Evolutionary conservation across 2,329 filamentous ascomycete genomes (phyloP), one percentile per base, ranked within the genome.

Genomic region (Beauveria bassiana): DNA sequence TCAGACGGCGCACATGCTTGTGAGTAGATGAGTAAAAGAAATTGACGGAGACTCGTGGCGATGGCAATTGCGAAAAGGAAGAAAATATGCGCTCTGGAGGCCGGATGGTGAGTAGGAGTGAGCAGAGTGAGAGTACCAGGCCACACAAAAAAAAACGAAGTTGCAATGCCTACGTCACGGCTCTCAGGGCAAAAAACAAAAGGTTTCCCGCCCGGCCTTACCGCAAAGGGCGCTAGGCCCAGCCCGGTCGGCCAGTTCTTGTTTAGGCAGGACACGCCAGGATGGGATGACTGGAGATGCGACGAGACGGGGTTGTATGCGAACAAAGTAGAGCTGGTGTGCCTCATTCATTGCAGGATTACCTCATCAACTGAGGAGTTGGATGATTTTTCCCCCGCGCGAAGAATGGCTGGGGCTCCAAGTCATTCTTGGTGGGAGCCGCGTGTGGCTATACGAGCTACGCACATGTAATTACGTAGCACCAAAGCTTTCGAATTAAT

Each of bases 151-250:
- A 38, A 38, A 38, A 38, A 34, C 28, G 8, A 14, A 31, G n/a
- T 28, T 59, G 43, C 56, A 59, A 59, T 46, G 34, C 34, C 34
- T 38, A 59, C 56, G 56, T 59, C 56, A 59, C 46, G 34, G 20
- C 34, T 7, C 34, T 7, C 20, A 24, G 16, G 40, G 42, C 52
- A 22, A 38, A 38, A 34, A 34, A 24, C 54, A 46, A 18, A 46
- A 46, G n/a, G 18, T 26, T 43, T 10, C 20, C 43, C 5, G 28
- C 26, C 38, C 34, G 34, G 34, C 14, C 34, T 38, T 12, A 16
- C 34, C 34, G 40, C 24, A 28, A 45, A 16, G 24, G 34, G 50
- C 50, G 42, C 58, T 61, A 61, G 18, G 28, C 58, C 49, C 50
- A 61, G 24, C 49, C 22, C 28, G 58, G 49, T n/a, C 16, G 22